Evolutionary conservation across 1,139 yeast species (phyloP).

Genomic region (Suhomyces atakaporum): DNA sequence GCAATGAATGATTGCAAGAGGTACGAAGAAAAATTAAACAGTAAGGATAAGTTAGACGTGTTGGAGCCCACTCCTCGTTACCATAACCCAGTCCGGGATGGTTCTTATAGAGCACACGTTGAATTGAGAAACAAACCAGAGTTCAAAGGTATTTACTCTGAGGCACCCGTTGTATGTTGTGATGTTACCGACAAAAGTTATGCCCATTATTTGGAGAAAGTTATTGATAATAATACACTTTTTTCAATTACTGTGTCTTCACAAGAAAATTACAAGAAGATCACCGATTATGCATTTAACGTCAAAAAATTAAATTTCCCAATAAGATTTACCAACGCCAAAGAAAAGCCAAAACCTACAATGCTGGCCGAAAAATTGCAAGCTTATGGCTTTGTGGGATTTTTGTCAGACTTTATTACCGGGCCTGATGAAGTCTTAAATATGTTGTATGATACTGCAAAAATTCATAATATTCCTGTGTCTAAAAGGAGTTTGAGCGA

Average conservation of each 20-base stretch:
- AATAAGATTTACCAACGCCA: conserved; percentile 28
- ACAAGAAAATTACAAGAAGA: conserved; percentile 43
- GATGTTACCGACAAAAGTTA: conserved; percentile 49
- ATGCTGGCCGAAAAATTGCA: conserved; percentile 37
- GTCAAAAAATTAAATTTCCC: conserved; percentile 37
- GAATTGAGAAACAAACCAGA: conserved; percentile 31
- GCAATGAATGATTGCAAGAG: conserved; percentile 9
- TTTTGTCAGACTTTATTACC: conserved; percentile 62
- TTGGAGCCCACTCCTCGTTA: conserved; percentile 33
- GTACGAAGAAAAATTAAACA: conserved; percentile 33
- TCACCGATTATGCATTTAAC: conserved; percentile 33
- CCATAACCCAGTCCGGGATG: conserved; percentile 30
- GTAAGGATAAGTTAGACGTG: conserved; percentile 54
- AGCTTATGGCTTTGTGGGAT: conserved; percentile 75
- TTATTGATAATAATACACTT: conserved; percentile 55
- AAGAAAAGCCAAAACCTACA: conserved; percentile 14
- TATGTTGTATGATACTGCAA: conserved; percentile 66
- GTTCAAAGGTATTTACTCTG: conserved; percentile 51
- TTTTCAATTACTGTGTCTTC: conserved; percentile 48
- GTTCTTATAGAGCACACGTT: conserved; percentile 35
- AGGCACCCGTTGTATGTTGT: conserved; percentile 77
- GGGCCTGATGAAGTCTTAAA: conserved; percentile 78
- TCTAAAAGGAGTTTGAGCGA: conserved; percentile 44
- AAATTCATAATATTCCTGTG: conserved; percentile 67
- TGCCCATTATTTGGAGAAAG: conserved; percentile 59